Percentiles rank a stretch among this genome's conserved stretches.
phyloP scores from a whole-genome alignment of 257 asterid species.

The Misopates orontium region DNA sequence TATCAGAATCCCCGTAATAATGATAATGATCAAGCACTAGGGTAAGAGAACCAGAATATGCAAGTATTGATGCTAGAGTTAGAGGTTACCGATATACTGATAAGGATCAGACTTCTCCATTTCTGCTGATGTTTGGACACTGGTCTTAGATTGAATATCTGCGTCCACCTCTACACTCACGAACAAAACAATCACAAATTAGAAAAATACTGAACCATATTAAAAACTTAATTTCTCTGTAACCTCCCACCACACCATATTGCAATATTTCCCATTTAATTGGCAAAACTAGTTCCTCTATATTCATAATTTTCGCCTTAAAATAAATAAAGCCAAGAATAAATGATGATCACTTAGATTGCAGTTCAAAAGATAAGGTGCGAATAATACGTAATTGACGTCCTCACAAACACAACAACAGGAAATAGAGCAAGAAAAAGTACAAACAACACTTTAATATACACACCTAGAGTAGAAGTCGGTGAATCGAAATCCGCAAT shows the following conservation, averaged over 20 bases:
- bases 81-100: background rate
- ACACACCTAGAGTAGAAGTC: conserved; percentile 39
- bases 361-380: background rate
- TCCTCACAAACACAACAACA: too few relatives aligned
- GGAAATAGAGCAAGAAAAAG: background rate
- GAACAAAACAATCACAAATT: background rate
- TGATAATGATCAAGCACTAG: background rate
- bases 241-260: background rate
- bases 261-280: too few relatives aligned
- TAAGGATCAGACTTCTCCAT: conserved; percentile 6
- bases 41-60: background rate
- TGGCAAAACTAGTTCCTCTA: too few relatives aligned
- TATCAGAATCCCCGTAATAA: background rate
- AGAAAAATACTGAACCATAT: background rate
- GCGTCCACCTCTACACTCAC: conserved; percentile 18
- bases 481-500: conserved; percentile 50
- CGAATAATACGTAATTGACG: background rate
- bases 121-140: background rate
- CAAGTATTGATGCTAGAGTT: background rate
- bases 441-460: conserved; percentile 9
- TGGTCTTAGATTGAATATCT: conserved; percentile 12
- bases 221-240: background rate
- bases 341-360: background rate
- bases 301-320: background rate
- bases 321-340: background rate